Evolutionary conservation across 805 yeast species (phyloP).

Genomic region (Monosporozyma aquatica): DNA sequence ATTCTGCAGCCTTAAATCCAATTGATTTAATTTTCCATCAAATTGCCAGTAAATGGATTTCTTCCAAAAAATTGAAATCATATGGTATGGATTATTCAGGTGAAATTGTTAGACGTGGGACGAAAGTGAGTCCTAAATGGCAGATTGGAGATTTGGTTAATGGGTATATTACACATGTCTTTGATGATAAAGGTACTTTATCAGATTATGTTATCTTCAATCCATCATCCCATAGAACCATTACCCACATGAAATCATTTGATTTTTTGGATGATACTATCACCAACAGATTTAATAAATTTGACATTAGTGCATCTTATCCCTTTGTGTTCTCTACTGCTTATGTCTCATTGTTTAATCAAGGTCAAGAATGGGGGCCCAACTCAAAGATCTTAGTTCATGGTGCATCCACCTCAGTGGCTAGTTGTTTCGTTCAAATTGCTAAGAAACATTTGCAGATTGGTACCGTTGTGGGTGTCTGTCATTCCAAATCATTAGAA

Average conservation of each 20-base stretch:
- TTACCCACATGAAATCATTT: slow-evolving; percentile 27
- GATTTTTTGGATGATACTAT: neutral
- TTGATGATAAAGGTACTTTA: slow-evolving; percentile 33
- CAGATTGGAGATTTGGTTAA: slow-evolving; percentile 23
- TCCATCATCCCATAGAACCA: slow-evolving; percentile 20
- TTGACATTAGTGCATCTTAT: slow-evolving; percentile 39
- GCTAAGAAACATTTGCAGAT: slow-evolving; percentile 42
- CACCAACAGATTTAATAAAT: slow-evolving; percentile 13
- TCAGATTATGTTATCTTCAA: slow-evolving; percentile 39
- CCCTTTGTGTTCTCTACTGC: slow-evolving; percentile 64
- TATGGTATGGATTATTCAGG: slow-evolving; percentile 26
- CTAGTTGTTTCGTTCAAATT: slow-evolving; percentile 46
- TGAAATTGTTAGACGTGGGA: slow-evolving; percentile 21
- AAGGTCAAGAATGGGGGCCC: slow-evolving; percentile 27
- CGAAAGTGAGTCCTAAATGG: slow-evolving; percentile 11
- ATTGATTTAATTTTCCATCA: slow-evolving; percentile 18
- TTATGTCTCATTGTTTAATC: slow-evolving; percentile 28
- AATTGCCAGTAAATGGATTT: slow-evolving; percentile 8
- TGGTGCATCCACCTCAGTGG: slow-evolving; percentile 72
- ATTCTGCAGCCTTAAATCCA: slow-evolving; percentile 28
- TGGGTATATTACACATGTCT: slow-evolving; percentile 20
- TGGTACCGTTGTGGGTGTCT: slow-evolving; percentile 45
- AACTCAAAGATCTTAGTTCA: slow-evolving; percentile 48
- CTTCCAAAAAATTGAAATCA: slow-evolving; percentile 12
- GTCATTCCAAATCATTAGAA: slow-evolving; percentile 41